phyloP scores from a whole-genome alignment of 495 filamentous ascomycete species.

The Tuber aestivum region DNA sequence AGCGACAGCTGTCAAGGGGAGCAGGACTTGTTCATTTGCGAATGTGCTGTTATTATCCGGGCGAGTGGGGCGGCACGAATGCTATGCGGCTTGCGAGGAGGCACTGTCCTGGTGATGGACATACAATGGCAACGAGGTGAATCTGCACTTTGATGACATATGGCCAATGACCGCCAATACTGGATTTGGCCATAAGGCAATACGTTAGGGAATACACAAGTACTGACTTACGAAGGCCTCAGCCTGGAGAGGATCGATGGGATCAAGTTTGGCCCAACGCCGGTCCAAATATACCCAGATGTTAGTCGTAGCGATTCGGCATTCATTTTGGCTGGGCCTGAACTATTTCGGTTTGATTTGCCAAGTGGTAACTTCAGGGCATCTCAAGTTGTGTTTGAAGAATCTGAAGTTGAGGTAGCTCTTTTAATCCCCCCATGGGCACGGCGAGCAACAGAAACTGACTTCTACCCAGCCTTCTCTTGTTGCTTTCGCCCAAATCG shows the following conservation, averaged over 20 bases:
- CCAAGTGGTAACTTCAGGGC: conserved; percentile 35
- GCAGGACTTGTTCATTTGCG: conserved; percentile 38
- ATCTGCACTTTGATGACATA: conserved; percentile 34
- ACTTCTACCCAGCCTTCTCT: conserved; percentile 30
- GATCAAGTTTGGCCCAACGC: conserved; percentile 48
- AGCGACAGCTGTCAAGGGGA: conserved; percentile 22
- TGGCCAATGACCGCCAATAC: conserved; percentile 25
- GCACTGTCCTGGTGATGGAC: conserved; percentile 35
- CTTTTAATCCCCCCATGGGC: not conserved
- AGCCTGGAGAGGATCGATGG: conserved; percentile 50
- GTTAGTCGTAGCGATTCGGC: conserved; percentile 33
- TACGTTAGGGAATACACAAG: conserved; percentile 7
- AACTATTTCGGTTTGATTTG: conserved; percentile 41
- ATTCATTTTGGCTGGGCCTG: conserved; percentile 40
- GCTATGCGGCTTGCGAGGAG: conserved; percentile 38
- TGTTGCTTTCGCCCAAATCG: conserved; percentile 37
- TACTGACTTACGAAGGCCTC: conserved; percentile 40
- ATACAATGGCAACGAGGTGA: conserved; percentile 31
- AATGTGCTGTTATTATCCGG: conserved; percentile 34
- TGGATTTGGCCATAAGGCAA: not conserved
- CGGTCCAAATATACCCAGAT: conserved; percentile 37
- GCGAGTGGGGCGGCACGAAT: conserved; percentile 25
- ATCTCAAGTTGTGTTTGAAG: conserved; percentile 41
- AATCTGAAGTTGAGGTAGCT: conserved; percentile 33
- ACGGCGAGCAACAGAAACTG: not conserved